Evolutionary conservation across 2,329 filamentous ascomycete genomes (phyloP), one percentile per base, ranked within the genome.

Genomic region (Tricladium varicosporioides): DNA sequence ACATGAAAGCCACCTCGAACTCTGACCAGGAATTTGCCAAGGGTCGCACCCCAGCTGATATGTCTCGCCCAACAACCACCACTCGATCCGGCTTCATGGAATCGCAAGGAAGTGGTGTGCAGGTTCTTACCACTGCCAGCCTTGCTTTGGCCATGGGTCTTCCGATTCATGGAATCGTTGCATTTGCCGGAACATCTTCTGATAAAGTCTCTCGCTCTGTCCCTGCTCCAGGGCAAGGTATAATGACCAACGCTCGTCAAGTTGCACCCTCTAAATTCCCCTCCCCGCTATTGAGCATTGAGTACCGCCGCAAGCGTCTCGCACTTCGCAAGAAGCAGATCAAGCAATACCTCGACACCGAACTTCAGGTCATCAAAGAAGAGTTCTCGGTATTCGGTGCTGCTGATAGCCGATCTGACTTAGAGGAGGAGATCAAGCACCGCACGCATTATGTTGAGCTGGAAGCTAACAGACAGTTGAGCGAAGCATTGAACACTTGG

Each of bases 1-100:
- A 97, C 80, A 97, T 97, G 93, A 95, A 96, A 77, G 93, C 93
- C 57, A 97, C 93, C 56, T 96, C 91, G 82, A 97, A 97, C 71
- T 91, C 92, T n/a, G 87, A 95, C 60, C 91, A 96, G 64, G 93
- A 97, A 73, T 89, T 97, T 67, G 91, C 85, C 8, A 92, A 96
- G 69, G 93, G 93, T 49, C 89, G 93, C 62, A 96, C 92, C 45
- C 92, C 93, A 13, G 84, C 86, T 74, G 93, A 97, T 75, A 97
- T 97, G 93, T 97, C 93, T 33, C 88, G 93, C 57, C 93, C 93
- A 4, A 93, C 92, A 5, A 96, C 94, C 44, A 97, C 93, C 3
- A 97, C 93, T 60, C 84, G 93, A 74, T 92, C 91, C 67, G 93
- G 93, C 42, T 97, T 97, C 80, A 96, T 97, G 92, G 93, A 97